Evolutionary conservation across 345 rosid species (phyloP), one percentile per base, ranked within the genome.

Genomic region (Salix udensis): DNA sequence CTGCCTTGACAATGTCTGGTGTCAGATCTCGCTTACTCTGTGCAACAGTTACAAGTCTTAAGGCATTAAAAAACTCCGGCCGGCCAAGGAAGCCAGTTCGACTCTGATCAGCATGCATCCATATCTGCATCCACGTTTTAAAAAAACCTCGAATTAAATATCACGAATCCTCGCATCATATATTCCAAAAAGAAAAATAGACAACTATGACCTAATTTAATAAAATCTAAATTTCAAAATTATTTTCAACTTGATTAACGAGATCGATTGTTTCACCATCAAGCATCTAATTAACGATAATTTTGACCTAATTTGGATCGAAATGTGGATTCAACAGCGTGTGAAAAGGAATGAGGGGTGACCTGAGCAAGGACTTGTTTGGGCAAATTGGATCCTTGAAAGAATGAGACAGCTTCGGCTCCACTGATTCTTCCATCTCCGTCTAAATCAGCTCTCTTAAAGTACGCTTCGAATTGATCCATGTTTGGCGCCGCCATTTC

Each of bases 371-470:
- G 98, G 74, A 91, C 96, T 82, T 84, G 92, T 81, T 91, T 83
- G 80, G 98, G 83, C 80, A 96, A 88, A 81, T 88, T 90, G 80
- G 98, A 88, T 82, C 97, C 98, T 84, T 96, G 94, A 53, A 96
- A 93, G 86, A 96, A 93, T 26, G 87, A 80, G 7, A 93, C 92
- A 82, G 97, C 99, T 85, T 96, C 99, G 78, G 87, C 87, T 72
- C 97, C 99, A 84, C 92, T 93, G 85, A 93, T 91, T 87, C 89
- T 83, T 34, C 96, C 99, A 81, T 93, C 98, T 73, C 98, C 94
- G 42, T 96, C 96, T 81, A 96, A 89, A 93, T 93, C 99, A 69
- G 99, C 99, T 85, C 88, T 88, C 89, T 75, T 88, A 67, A 93
- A 96, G 88, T 81, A 92, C 0, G 83, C 88, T 78, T 96, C 99